These are phyloP conservation scores for Myriosclerotinia scirpicola DNA, from an alignment of 2,329 filamentous ascomycete species.

Conservation along the genomic window DNA sequence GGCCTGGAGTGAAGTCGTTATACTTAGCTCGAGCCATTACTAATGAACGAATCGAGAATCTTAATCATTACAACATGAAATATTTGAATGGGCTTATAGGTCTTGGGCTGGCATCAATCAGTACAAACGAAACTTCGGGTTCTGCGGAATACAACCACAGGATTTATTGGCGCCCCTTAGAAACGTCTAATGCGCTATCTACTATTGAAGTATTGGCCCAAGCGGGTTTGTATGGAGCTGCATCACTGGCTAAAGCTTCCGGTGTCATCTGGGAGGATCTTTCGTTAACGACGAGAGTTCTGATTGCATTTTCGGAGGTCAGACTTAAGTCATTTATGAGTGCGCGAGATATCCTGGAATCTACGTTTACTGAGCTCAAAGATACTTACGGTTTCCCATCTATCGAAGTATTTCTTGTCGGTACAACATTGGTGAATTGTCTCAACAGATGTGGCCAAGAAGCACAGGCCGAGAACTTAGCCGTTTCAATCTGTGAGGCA, in stretches of 20 bases:
- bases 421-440: constrained; percentile 11
- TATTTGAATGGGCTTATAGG: background rate
- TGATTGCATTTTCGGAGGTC: background rate
- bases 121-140: background rate
- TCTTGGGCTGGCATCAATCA: background rate
- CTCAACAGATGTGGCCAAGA: background rate
- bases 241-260: background rate
- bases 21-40: background rate
- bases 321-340: background rate
- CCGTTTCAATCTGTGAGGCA: background rate
- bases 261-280: background rate
- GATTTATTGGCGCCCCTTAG: background rate
- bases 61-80: background rate
- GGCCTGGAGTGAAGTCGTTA: background rate
- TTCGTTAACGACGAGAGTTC: background rate
- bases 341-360: background rate
- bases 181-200: background rate
- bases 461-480: background rate
- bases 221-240: background rate
- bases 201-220: background rate
- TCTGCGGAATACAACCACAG: background rate
- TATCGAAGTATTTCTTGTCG: background rate
- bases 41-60: background rate
- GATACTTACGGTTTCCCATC: background rate
- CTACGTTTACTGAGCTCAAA: background rate